phyloP scores from a whole-genome alignment of 2,329 filamentous ascomycete species.

The Sordariomycetes sp. region DNA sequence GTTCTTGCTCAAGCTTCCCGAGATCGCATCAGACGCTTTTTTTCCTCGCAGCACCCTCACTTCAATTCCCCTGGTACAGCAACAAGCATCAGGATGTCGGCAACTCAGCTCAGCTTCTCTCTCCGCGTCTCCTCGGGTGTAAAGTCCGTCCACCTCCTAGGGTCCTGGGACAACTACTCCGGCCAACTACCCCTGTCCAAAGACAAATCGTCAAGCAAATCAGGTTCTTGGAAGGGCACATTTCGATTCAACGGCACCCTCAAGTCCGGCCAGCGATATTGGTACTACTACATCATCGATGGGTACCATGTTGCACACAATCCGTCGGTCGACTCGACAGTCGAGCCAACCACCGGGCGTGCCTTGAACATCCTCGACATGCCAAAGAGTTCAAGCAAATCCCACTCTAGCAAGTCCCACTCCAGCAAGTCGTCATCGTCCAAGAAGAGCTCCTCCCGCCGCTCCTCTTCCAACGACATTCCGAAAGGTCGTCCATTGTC shows the following conservation, averaged over 20 bases:
- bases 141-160: conserved; percentile 95
- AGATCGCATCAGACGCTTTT: conserved; percentile 12
- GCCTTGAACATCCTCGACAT: conserved; percentile 97
- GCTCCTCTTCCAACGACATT: conserved; percentile 53
- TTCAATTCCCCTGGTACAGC: neutral
- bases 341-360: conserved; percentile 93
- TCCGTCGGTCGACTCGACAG: conserved; percentile 77
- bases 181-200: conserved; percentile 91
- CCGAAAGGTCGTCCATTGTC: conserved; percentile 84
- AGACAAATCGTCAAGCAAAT: conserved; percentile 72
- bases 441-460: conserved; percentile 31
- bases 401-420: conserved; percentile 14
- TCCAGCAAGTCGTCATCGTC: conserved; percentile 27
- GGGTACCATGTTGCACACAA: conserved; percentile 98
- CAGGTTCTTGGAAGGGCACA: conserved; percentile 87
- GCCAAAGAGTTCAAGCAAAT: conserved; percentile 37
- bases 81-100: conserved; percentile 5
- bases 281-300: conserved; percentile 99
- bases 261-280: conserved; percentile 86
- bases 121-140: conserved; percentile 92
- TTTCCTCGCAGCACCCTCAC: neutral
- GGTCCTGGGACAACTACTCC: conserved; percentile 96
- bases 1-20: conserved; percentile 1
- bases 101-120: conserved; percentile 85
- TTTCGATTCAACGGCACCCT: conserved; percentile 88